These are phyloP conservation scores for Tympanopsis confertula DNA, from an alignment of 2,329 filamentous ascomycete species.

Conservation along the genomic window DNA sequence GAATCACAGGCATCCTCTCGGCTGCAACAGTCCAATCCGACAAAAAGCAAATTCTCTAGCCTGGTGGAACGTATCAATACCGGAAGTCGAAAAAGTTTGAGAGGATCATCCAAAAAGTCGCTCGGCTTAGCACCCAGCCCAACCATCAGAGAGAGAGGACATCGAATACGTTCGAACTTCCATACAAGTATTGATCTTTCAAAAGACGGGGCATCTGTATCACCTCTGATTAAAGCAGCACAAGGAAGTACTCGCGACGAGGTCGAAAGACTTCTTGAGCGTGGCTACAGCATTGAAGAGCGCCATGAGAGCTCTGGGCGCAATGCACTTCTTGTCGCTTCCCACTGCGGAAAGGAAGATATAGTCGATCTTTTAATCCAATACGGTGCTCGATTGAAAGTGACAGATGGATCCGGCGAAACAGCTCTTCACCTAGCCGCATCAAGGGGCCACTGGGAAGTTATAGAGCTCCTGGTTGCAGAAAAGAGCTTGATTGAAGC, in stretches of 20 bases:
- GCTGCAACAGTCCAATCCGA: too few species aligned
- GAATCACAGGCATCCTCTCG: too few species aligned
- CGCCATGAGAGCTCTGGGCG: slow-evolving; percentile 16
- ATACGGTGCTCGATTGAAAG: slow-evolving; percentile 14
- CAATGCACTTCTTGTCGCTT: slow-evolving; percentile 22
- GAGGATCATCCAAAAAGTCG: too few species aligned
- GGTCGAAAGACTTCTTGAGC: slow-evolving; percentile 5
- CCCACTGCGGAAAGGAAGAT: slow-evolving; percentile 22
- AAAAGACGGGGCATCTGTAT: slow-evolving; percentile 13
- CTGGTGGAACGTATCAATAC: too few species aligned
- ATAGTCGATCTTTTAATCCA: slow-evolving; percentile 18
- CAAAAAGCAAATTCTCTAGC: too few species aligned
- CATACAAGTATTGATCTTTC: slow-evolving; percentile 22
- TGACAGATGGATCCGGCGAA: slow-evolving; percentile 14
- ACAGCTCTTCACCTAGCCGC: slow-evolving; percentile 18
- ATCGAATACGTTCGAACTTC: too few species aligned
- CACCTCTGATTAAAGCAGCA: slow-evolving; percentile 19
- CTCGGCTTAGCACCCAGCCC: too few species aligned
- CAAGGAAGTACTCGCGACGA: slow-evolving; percentile 19
- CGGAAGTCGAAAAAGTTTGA: too few species aligned
- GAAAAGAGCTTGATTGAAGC: slow-evolving; percentile 16
- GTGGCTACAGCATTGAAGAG: slow-evolving; percentile 6
- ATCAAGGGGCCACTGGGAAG: slow-evolving; percentile 15
- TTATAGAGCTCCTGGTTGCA: slow-evolving; percentile 14
- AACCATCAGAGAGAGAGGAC: too few species aligned